phyloP scores from a whole-genome alignment of 805 yeast species.

The Saturnispora gosingensis region DNA sequence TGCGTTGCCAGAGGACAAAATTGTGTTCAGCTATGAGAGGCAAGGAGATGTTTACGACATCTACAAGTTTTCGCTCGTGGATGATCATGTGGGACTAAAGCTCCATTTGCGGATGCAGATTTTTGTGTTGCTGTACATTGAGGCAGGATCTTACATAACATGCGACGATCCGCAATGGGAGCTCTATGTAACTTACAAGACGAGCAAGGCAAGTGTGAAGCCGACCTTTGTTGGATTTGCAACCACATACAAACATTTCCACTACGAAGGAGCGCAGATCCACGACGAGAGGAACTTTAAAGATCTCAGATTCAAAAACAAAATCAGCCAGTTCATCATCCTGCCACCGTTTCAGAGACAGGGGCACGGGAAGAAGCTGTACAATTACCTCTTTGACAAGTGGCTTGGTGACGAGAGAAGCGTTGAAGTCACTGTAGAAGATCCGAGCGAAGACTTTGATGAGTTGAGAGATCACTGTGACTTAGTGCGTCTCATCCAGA shows the following conservation, averaged over 20 bases:
- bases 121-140: constrained; percentile 76
- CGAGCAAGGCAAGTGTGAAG: constrained; percentile 25
- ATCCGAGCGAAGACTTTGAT: constrained; percentile 89
- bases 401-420: constrained; percentile 50
- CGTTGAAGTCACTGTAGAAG: constrained; percentile 79
- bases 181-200: constrained; percentile 44
- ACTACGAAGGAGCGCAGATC: constrained; percentile 42
- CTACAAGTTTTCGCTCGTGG: constrained; percentile 37
- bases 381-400: constrained; percentile 40
- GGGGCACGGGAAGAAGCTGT: constrained; percentile 63
- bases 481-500: constrained; percentile 37
- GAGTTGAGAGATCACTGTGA: constrained; percentile 83
- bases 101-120: constrained; percentile 67
- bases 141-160: constrained; percentile 89
- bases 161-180: constrained; percentile 73
- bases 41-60: constrained; percentile 39
- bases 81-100: constrained; percentile 31
- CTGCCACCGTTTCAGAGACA: constrained; percentile 76
- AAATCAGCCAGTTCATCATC: constrained; percentile 80
- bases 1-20: constrained; percentile 24
- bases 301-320: constrained; percentile 39
- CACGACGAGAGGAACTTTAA: constrained; percentile 26
- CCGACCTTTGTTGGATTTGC: constrained; percentile 64
- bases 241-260: constrained; percentile 80
- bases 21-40: constrained; percentile 14